Conservation (phyloP, 2,329 filamentous ascomycete species). For the Atkinsonella hypoxylon region DNA sequence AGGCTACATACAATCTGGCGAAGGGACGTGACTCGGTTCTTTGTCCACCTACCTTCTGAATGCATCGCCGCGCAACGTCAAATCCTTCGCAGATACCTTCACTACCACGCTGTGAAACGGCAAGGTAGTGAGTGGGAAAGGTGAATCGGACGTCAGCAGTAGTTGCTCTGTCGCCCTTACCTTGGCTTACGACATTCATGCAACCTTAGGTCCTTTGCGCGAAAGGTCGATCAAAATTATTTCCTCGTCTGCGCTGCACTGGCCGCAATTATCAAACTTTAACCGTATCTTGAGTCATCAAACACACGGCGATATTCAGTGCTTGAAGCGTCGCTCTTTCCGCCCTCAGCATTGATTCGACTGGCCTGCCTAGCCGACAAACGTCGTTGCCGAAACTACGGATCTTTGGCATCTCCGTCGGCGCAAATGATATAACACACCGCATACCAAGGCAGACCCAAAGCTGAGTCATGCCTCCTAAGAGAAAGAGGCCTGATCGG, state of each 20-base stretch:
- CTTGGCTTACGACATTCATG: not conserved
- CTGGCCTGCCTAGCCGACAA: not conserved
- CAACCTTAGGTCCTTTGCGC: not conserved
- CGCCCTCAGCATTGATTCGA: not conserved
- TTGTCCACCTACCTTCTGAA: conserved; percentile 1
- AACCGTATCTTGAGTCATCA: too few species aligned
- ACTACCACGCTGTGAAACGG: not conserved
- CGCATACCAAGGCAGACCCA: conserved; percentile 7
- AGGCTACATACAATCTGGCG: conserved; percentile 8
- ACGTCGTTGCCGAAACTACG: not conserved
- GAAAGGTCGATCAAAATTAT: not conserved
- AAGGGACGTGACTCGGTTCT: conserved; percentile 1
- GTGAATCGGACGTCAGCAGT: not conserved
- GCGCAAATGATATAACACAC: conserved; percentile 24
- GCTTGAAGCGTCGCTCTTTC: not conserved
- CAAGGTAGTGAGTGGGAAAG: not conserved
- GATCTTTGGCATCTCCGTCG: not conserved
- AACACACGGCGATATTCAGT: not conserved
- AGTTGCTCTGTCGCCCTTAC: not conserved
- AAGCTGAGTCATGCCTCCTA: conserved; percentile 38
- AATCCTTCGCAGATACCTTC: not conserved
- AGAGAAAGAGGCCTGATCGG: conserved; percentile 47
- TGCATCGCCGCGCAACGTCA: not conserved
- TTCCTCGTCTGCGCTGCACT: not conserved
- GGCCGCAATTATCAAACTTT: too few species aligned